Conservation (phyloP, 1,284 basidiomycete genomes). For the Trichosporon sp. region DNA sequence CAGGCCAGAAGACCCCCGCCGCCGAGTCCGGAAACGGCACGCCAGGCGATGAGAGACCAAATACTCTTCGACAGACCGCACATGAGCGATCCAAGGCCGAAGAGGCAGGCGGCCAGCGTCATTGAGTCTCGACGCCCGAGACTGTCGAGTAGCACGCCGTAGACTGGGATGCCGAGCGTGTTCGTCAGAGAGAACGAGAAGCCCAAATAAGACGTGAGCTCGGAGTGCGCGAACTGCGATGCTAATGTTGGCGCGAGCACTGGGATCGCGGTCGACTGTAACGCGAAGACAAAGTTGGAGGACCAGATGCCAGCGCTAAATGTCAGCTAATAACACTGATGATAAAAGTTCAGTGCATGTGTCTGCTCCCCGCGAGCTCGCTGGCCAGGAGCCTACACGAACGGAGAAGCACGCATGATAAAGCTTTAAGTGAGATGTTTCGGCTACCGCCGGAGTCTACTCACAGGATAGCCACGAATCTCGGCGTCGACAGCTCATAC, state of each 20-base stretch:
- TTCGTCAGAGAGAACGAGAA: constrained; percentile 51
- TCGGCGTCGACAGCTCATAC: constrained; percentile 35
- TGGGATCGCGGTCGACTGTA: constrained; percentile 53
- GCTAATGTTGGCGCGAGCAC: constrained; percentile 49
- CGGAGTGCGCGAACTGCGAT: constrained; percentile 49
- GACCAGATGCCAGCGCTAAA: constrained; percentile 41
- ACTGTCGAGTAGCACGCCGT: constrained; percentile 55
- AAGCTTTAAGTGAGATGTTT: too few species aligned
- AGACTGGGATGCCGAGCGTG: constrained; percentile 55
- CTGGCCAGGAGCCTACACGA: too few species aligned
- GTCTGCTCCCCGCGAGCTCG: too few species aligned
- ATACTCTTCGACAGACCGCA: constrained; percentile 50
- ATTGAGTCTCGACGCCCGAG: constrained; percentile 53
- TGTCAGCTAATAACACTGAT: not conserved
- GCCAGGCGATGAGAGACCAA: constrained; percentile 48
- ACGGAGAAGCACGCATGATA: too few species aligned
- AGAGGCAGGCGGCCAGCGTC: constrained; percentile 48
- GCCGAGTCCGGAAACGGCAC: constrained; percentile 54
- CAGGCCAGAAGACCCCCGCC: constrained; percentile 56
- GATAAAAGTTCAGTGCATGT: too few species aligned
- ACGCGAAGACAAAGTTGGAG: constrained; percentile 54
- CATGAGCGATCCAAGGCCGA: constrained; percentile 47
- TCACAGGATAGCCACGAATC: constrained; percentile 37
- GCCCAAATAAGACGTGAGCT: constrained; percentile 53
- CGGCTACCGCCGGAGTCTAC: not conserved